Base-by-base conservation (phyloP, 2,329 filamentous ascomycete genomes). In the Ophiosphaerella herpotricha region DNA sequence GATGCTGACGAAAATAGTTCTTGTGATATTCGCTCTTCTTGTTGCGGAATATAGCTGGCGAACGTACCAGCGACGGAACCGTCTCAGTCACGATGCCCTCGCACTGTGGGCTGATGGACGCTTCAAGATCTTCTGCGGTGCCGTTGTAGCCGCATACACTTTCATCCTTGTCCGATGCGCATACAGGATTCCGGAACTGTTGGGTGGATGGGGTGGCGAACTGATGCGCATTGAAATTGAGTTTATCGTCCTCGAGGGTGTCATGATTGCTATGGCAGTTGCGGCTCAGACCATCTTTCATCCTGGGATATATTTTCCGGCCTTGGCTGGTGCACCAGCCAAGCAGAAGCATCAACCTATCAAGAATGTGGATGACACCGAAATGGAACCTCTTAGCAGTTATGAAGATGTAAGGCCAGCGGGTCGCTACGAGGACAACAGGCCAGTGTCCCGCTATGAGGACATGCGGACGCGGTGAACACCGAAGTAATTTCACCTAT, bases 161-260 rank as follows among this genome's bases (percentile, higher is more conserved):
- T 63, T 67, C 3, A 79, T 81, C 52, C 72, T 79, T 47, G 63
- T 74, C 14, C 74, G 78, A 43, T 79, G 75, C 45, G 66, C 74
- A 34, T 80, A 77, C 56, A 76, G 78, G 32, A 75, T 80, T 39
- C 73, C 74, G 1, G 78, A 80, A 62, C 66, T 80, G 26, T 58
- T 71, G 7, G 71, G 70, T 21, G 78, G 78, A 9, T 80, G 77
- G 66, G 57, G 62, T 14, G 71, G 74, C 46, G 42, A 64, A 8
- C 48, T 80, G 31, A 79, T 78, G 64, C 75, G 77, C 48, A 60
- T 77, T 26, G 72, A 82, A 55, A 48, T 63, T 4, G 68, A 73
- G n/a, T 80, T 81, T 54, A 76, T 81, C 64, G 66, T 76, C 7
- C 61, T 82, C 4, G 80, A 82, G 50, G 78, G 79, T 3, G 71